Conservation (phyloP, 495 filamentous ascomycete species). For the Hapsidospora chrysogenum region DNA sequence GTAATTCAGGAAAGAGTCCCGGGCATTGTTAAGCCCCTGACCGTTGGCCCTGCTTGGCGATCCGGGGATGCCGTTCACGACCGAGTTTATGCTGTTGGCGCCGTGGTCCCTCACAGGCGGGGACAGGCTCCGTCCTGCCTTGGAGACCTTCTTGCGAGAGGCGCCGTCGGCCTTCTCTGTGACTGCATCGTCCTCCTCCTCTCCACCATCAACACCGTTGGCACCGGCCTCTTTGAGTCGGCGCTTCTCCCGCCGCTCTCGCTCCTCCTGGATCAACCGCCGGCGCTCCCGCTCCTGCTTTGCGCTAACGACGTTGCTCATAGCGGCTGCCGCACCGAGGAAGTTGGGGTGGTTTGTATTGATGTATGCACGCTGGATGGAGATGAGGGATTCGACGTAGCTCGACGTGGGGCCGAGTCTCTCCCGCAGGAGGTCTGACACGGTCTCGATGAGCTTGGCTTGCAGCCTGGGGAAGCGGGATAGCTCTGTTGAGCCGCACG, state of each 20-base stretch:
- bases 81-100: constrained; percentile 42
- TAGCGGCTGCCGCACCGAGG: constrained; percentile 90
- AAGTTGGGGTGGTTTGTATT: constrained; percentile 99
- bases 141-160: constrained; percentile 25
- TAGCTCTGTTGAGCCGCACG: constrained; percentile 88
- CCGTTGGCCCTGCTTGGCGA: constrained; percentile 42
- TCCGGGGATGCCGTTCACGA: constrained; percentile 50
- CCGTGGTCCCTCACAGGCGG: constrained; percentile 51
- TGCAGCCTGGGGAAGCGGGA: constrained; percentile 84
- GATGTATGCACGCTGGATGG: constrained; percentile 96
- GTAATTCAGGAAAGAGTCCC: constrained; percentile 92
- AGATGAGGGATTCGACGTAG: constrained; percentile 92
- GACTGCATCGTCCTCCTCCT: constrained; percentile 56
- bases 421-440: constrained; percentile 90
- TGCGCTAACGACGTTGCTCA: constrained; percentile 86
- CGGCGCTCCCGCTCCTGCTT: constrained; percentile 89
- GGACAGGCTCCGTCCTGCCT: constrained; percentile 59
- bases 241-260: constrained; percentile 65
- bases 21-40: constrained; percentile 28
- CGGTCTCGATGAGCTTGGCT: constrained; percentile 94
- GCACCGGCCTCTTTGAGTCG: constrained; percentile 62
- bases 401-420: constrained; percentile 70
- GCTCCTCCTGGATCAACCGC: constrained; percentile 60
- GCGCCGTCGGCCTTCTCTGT: constrained; percentile 38
- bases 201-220: constrained; percentile 57